Evolutionary conservation across 352 stramenopile genomes (phyloP).

Genomic region (Globisporangium abappressorium): DNA sequence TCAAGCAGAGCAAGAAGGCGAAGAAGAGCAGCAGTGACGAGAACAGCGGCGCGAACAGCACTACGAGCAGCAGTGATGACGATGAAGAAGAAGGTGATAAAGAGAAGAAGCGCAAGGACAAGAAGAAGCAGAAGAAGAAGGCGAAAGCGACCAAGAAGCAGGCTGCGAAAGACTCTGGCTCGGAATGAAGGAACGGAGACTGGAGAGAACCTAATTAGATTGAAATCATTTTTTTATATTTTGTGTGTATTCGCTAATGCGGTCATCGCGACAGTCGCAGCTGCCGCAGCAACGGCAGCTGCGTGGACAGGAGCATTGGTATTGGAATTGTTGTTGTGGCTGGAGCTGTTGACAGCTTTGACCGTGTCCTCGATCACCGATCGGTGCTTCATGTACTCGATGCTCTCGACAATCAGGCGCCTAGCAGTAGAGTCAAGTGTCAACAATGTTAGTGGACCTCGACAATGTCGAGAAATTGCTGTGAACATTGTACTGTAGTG

Average conservation of each 20-base stretch:
- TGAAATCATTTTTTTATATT: conserved; percentile 8
- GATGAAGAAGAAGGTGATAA: conserved; percentile 10
- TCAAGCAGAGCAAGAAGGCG: conserved; percentile 10
- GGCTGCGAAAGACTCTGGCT: neutral
- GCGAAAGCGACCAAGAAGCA: conserved; percentile 22
- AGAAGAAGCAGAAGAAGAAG: conserved; percentile 20
- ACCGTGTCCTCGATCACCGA: conserved; percentile 2
- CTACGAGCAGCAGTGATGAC: conserved; percentile 11
- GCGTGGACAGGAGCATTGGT: neutral
- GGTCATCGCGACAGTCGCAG: neutral
- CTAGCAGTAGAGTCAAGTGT: neutral
- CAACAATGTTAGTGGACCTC: neutral
- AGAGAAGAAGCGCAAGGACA: conserved; percentile 29
- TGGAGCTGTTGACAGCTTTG: neutral
- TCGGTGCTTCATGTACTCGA: conserved; percentile 26
- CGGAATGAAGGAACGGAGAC: neutral
- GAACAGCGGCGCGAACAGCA: neutral
- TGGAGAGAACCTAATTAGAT: conserved; percentile 3
- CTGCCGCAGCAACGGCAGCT: neutral
- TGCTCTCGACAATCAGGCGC: conserved; percentile 31
- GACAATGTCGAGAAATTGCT: neutral
- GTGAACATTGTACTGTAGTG: neutral
- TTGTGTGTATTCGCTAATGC: neutral
- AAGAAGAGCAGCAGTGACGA: conserved; percentile 8
- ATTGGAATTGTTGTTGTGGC: neutral